Evolutionary conservation across 179 eudicot species (phyloP).

Genomic region (Silene noctiflora): DNA sequence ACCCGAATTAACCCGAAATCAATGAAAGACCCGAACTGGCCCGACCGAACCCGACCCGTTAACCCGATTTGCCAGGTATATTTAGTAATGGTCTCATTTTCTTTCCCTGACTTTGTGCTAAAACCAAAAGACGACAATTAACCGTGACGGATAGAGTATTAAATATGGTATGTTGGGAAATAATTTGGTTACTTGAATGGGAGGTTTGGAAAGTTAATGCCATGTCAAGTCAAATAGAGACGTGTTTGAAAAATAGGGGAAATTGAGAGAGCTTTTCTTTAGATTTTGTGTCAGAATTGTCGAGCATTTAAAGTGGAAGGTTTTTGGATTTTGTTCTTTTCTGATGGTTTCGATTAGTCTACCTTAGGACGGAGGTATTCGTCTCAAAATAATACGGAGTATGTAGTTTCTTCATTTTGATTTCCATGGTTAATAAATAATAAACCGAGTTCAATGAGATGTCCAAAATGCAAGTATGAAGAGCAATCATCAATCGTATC

Average conservation of each 20-base stretch:
- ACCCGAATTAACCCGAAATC: no score
- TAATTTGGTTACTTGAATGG: background rate
- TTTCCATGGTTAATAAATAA: background rate
- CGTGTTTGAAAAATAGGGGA: slow-evolving; percentile 26
- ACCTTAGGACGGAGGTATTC: no score
- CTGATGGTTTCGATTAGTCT: no score
- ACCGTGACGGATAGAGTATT: no score
- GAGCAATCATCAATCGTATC: no score
- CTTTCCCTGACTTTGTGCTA: no score
- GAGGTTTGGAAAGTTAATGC: slow-evolving; percentile 7
- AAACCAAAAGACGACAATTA: no score
- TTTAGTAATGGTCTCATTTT: no score
- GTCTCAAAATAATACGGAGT: background rate
- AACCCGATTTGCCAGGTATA: no score
- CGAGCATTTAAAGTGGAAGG: slow-evolving; percentile 12
- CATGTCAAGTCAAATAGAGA: slow-evolving; percentile 25
- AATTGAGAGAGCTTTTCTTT: slow-evolving; percentile 8
- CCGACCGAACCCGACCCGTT: no score
- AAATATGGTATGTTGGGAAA: background rate
- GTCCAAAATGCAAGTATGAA: background rate
- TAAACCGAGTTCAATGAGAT: background rate
- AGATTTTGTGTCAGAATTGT: slow-evolving; percentile 35
- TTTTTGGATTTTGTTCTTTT: no score
- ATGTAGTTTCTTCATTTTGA: background rate
- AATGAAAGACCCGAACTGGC: no score